Evolutionary conservation across 768 basidiomycete species (phyloP).

Genomic region (Asterophora lycoperdoides): DNA sequence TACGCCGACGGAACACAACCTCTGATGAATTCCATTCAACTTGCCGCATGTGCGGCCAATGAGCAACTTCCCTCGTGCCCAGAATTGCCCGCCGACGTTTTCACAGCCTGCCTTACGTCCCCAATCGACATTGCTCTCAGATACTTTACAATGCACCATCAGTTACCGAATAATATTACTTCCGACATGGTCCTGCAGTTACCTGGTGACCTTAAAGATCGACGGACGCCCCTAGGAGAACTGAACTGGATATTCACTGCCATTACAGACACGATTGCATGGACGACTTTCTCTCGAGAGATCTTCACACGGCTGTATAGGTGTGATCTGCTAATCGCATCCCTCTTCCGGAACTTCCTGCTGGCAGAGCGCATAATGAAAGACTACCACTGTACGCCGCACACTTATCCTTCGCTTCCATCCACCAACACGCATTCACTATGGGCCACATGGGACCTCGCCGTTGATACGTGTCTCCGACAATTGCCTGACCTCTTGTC

Average conservation of each 20-base stretch:
- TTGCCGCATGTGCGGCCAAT: conserved; percentile 89
- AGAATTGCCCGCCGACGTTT: conserved; percentile 94
- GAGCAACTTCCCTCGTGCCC: conserved; percentile 93
- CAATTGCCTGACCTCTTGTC: conserved; percentile 84
- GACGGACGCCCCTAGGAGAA: conserved; percentile 93
- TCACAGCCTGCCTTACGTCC: conserved; percentile 95
- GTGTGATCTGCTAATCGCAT: conserved; percentile 93
- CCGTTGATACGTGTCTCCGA: conserved; percentile 88
- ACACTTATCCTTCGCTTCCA: conserved; percentile 87
- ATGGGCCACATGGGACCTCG: conserved; percentile 98
- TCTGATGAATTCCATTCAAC: conserved; percentile 84
- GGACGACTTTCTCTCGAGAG: conserved; percentile 94
- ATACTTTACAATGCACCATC: conserved; percentile 88
- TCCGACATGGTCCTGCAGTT: conserved; percentile 92
- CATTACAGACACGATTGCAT: conserved; percentile 98
- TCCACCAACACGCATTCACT: conserved; percentile 95
- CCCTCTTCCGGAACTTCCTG: conserved; percentile 94
- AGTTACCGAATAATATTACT: conserved; percentile 73
- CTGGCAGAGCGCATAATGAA: conserved; percentile 98
- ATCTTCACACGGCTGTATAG: conserved; percentile 92
- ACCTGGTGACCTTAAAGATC: conserved; percentile 94
- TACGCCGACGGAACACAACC: conserved; percentile 61
- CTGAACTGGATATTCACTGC: conserved; percentile 99
- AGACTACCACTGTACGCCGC: conserved; percentile 94
- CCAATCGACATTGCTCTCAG: conserved; percentile 97